These are phyloP conservation scores for Spathaspora gorwiae DNA, from an alignment of 805 yeast species.

Conservation along the genomic window DNA sequence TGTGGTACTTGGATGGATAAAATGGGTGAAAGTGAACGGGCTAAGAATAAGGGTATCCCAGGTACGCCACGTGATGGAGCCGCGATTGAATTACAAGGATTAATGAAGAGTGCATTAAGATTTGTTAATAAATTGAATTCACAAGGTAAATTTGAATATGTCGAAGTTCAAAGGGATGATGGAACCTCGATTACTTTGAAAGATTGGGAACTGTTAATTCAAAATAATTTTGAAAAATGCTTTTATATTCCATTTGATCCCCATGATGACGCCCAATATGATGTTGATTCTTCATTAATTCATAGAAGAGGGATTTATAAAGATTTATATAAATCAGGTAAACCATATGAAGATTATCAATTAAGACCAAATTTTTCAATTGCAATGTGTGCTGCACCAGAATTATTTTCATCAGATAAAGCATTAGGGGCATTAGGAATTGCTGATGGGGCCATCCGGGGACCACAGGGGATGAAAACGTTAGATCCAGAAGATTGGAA, in stretches of 20 bases:
- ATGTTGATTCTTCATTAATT: constrained; percentile 59
- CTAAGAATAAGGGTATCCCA: constrained; percentile 86
- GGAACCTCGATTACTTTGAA: constrained; percentile 53
- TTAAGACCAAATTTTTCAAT: constrained; percentile 87
- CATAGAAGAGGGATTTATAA: constrained; percentile 93
- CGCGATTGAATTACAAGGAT: constrained; percentile 86
- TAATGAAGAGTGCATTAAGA: constrained; percentile 77
- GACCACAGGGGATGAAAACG: constrained; percentile 89
- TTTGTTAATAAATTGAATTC: constrained; percentile 63
- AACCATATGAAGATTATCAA: constrained; percentile 91
- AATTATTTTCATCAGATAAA: constrained; percentile 59
- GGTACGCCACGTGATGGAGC: constrained; percentile 99
- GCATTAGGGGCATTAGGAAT: constrained; percentile 62
- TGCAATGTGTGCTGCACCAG: constrained; percentile 95
- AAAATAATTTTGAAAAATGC: constrained; percentile 70
- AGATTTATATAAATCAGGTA: constrained; percentile 76
- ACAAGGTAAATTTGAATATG: constrained; percentile 53
- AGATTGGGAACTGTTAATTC: constrained; percentile 71
- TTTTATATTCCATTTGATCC: constrained; percentile 72
- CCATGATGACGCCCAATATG: constrained; percentile 54
- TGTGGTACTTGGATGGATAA: constrained; percentile 99
- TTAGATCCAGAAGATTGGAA: constrained; percentile 90
- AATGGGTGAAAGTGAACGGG: constrained; percentile 90
- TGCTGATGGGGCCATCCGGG: constrained; percentile 74
- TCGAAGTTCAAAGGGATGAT: constrained; percentile 52